These are phyloP conservation scores for Exophiala alcalophila DNA, from an alignment of 2,329 filamentous ascomycete genomes.

Conservation along the genomic window DNA sequence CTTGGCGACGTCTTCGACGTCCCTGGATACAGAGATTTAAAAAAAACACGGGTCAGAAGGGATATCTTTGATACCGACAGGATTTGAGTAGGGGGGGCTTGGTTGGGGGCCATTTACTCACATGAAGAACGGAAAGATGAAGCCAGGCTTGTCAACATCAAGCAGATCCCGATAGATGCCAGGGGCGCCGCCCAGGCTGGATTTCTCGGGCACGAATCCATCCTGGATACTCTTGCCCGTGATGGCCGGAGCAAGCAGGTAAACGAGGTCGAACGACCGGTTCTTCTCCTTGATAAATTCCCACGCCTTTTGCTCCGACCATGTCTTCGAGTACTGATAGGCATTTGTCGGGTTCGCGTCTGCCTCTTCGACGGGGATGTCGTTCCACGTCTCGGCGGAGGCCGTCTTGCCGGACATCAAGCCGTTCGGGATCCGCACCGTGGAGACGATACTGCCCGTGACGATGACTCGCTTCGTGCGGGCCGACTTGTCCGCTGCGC, in stretches of 20 bases:
- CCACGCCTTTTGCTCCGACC: conserved; percentile 14
- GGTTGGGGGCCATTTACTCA: no score
- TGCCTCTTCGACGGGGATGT: conserved; percentile 11
- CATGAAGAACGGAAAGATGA: conserved; percentile 13
- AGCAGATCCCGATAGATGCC: conserved; percentile 10
- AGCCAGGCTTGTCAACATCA: conserved; percentile 11
- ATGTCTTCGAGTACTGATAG: conserved; percentile 14
- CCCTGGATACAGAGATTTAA: conserved; percentile 1
- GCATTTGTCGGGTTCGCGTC: conserved; percentile 2
- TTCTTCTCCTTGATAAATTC: conserved; percentile 9
- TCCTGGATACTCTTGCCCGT: conserved; percentile 8
- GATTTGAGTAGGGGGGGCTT: no score
- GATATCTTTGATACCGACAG: no score
- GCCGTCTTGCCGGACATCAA: conserved; percentile 5
- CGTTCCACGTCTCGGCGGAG: conserved; percentile 6
- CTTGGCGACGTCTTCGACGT: conserved; percentile 12
- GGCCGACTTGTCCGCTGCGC: conserved; percentile 4
- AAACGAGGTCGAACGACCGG: conserved; percentile 6
- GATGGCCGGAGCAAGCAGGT: conserved; percentile 13
- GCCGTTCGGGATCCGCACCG: conserved; percentile 1
- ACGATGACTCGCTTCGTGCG: conserved; percentile 10
- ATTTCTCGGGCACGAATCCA: conserved; percentile 9
- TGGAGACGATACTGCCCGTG: conserved; percentile 12
- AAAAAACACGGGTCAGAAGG: background rate
- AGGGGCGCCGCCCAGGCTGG: conserved; percentile 8